These are phyloP conservation scores for Favolaschia claudopus DNA, from an alignment of 768 basidiomycete genomes.

Conservation along the genomic window DNA sequence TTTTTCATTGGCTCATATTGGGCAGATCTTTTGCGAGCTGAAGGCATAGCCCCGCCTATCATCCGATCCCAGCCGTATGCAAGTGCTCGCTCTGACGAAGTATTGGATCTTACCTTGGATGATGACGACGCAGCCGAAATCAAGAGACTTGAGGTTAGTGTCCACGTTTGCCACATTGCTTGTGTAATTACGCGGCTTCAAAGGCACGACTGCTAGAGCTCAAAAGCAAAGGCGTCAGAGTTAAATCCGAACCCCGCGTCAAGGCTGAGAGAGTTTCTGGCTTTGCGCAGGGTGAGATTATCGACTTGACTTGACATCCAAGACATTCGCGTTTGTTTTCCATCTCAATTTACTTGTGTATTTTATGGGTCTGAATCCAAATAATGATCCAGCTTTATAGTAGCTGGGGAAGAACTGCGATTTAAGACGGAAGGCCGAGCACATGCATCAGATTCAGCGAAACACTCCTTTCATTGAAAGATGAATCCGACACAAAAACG, in stretches of 20 bases:
- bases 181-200: background rate
- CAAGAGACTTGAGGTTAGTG: slow-evolving; percentile 8
- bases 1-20: background rate
- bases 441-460: too few relatives aligned
- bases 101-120: slow-evolving; percentile 11
- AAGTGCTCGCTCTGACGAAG: background rate
- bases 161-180: background rate
- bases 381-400: too few relatives aligned
- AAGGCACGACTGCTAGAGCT: background rate
- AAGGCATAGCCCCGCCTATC: slow-evolving; percentile 18
- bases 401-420: too few relatives aligned
- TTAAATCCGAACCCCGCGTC: slow-evolving; percentile 3
- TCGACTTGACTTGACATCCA: slow-evolving; percentile 25
- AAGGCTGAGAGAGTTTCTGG: background rate
- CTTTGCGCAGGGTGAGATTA: slow-evolving; percentile 13
- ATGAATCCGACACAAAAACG: too few relatives aligned
- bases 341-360: background rate
- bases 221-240: background rate
- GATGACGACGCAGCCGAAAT: slow-evolving; percentile 1
- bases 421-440: too few relatives aligned
- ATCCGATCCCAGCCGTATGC: background rate
- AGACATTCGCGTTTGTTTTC: background rate
- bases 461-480: too few relatives aligned
- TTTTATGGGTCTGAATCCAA: too few relatives aligned
- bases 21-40: slow-evolving; percentile 1